Base-by-base conservation (phyloP, 2,329 filamentous ascomycete genomes). In the Ramichloridium luteum region DNA sequence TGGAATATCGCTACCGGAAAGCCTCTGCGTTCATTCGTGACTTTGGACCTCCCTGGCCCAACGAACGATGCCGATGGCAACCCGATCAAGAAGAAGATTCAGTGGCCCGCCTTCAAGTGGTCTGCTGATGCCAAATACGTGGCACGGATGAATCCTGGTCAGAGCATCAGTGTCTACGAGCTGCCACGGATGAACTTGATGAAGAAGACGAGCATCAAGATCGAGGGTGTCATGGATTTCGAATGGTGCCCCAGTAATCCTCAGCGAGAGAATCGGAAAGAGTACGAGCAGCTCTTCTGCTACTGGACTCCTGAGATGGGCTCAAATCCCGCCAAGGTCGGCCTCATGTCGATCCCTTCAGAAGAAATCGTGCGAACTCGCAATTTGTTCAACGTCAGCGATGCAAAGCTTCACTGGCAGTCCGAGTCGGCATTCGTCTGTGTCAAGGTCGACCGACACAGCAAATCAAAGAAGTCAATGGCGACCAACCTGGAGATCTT, bases 71-170 rank as follows among this genome's bases (percentile, higher is more conserved):
- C 67, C 22, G 72, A 77, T 22, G 74, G 73, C 39, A 67, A 74
- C 38, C 71, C 73, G 16, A 64, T 72, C 43, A 92, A 93, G 69
- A 83, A 85, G 60, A 94, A 94, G 72, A 76, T 92, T 48, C 82
- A 90, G 54, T 98, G 90, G 90, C 90, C 90, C 14, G 86, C 88
- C 2, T 98, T 98, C 75, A 98, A 98, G 67, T 98, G 90, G 90
- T 96, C 90, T 16, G 69, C 90, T 3, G 90, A 98, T 54, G 85
- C 94, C 62, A 90, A 92, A 60, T 98, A 93, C 57, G 86, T 96
- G 40, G 90, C 90, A 13, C 77, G 90, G 41, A 76, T 96, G 66
- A 84, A 77, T 40, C 85, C 84, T 44, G 81, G 80, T 44, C 74
- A 85, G 46, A 84, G 82, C 34, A 93, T 98, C 52, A 90, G 83